Base-by-base conservation (phyloP, 306 rosid species). In the Crotalaria pallida region DNA sequence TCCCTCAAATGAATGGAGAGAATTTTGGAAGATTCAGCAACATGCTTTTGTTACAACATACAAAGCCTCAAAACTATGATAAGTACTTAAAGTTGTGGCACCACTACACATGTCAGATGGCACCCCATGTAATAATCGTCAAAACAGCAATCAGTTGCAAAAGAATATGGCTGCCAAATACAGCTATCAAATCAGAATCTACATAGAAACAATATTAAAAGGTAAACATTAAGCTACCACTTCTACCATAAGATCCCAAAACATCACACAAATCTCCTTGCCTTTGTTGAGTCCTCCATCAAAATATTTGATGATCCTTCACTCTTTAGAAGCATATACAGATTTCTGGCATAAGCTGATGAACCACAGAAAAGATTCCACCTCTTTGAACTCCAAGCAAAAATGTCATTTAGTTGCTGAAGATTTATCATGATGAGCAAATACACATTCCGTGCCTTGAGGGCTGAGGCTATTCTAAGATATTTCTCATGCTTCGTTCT, bases 281-380 rank as follows among this genome's bases (percentile, higher is more conserved):
- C 58, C 52, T 34, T 48, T 11, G 44, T 38, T 38, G 44, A 11
- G 70, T 48, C 9, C 57, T 45, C 73, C 27, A 60, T 45, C 62
- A 52, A 66, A 55, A 69, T 53, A 78, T 49, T 67, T 75, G 56
- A 26, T 24, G 63, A 55, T 19, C 51, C 65, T 13, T 67, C 62
- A 24, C 60, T 31, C 21, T 21, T n/a, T 19, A 16, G 16, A 36
- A 53, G 72, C 2, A 58, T 58, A 19, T 33, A 23, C 75, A 76
- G 50, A 61, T 73, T 76, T 63, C 73, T 5, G 53, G 57, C 81
- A 33, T 44, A 12, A 31, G 17, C 36, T 58, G 29, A 53, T 73
- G 82, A 83, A 45, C 71, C 69, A 71, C 27, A 36, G 61, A 65
- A 49, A 63, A 68, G 53, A 6, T 29, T 67, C n/a, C 47, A 76